Conservation (phyloP, 2,329 filamentous ascomycete genomes). For the Pestalotiopsis sp. region DNA sequence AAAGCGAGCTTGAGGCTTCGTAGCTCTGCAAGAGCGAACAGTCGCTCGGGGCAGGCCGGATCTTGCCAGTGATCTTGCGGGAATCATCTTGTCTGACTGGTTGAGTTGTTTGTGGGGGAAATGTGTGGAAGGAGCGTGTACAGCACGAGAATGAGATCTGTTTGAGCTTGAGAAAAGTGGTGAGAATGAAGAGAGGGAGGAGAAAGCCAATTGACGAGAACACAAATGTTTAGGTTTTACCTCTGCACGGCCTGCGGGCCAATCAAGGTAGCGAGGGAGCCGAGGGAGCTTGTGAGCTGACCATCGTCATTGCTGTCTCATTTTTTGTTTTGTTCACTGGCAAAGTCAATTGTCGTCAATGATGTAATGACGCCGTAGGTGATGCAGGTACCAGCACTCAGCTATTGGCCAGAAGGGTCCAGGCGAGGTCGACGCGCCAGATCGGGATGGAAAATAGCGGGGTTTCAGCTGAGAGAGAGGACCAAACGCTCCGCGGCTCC, state of each 20-base stretch:
- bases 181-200: not conserved
- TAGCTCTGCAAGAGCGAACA: slow-evolving; percentile 17
- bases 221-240: not conserved
- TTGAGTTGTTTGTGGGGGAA: not conserved
- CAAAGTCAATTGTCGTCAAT: not conserved
- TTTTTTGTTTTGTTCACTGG: not conserved
- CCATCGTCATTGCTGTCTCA: not conserved
- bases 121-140: not conserved
- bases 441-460: not conserved
- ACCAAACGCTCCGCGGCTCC: not conserved
- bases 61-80: slow-evolving; percentile 7
- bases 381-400: not conserved
- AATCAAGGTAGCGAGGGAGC: not conserved
- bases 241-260: not conserved
- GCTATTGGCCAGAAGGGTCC: not conserved
- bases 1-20: slow-evolving; percentile 33
- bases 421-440: not conserved
- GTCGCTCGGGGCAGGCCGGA: slow-evolving; percentile 13
- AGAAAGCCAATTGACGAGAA: not conserved
- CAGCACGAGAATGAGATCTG: not conserved
- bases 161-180: not conserved
- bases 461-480: not conserved
- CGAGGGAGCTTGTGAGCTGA: not conserved
- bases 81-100: slow-evolving; percentile 6
- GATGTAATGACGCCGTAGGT: not conserved